Base-by-base conservation (phyloP, 1,139 yeast species). In the Yarrowia galli region DNA sequence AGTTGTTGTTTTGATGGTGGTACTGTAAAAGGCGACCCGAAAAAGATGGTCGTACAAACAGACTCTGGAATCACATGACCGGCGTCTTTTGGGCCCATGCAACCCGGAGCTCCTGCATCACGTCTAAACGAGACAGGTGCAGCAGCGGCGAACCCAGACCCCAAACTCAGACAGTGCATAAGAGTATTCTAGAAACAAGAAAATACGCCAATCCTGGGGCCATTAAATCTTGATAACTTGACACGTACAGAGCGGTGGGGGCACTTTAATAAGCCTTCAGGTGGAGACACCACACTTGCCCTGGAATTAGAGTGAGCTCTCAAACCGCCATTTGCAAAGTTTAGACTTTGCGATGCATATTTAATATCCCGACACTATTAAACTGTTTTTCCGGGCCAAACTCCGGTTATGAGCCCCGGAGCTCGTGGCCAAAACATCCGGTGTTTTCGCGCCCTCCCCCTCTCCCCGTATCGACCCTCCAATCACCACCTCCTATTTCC, bases 111-210 rank as follows among this genome's bases (percentile, higher is more conserved):
- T 51, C 58, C 58, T 51, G 58, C 58, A 51, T 35, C 42, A 1
- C 42, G 40, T 51, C 58, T 51, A 35, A 51, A 51, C 42, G 58
- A 35, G 58, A 51, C 58, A 18, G 42, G 58, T 35, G 58, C 58
- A 49, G 56, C 25, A 16, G 56, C 2, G 23, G 32, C 25, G 9
- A 20, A 32, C 18, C 7, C 36, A 25, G 36, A n/a, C 53, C 8
- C 35, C 20, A 25, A 46, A 25, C 35, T 25, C 46, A 18, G 46
- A 42, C 15, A 16, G 23, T 13, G 46, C 46, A 42, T 42, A 48
- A 25, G 36, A 25, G 53, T 16, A 28, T 48, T 48, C 53, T 48
- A 48, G 53, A 48, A 48, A 48, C 18, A 46, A 46, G 53, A 48
- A 48, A 48, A 48, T 28, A 48, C 36, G 35, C 36, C 53, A 10